Evolutionary conservation across 177 flowering plant species (phyloP).

Genomic region (Vitis hybrid): DNA sequence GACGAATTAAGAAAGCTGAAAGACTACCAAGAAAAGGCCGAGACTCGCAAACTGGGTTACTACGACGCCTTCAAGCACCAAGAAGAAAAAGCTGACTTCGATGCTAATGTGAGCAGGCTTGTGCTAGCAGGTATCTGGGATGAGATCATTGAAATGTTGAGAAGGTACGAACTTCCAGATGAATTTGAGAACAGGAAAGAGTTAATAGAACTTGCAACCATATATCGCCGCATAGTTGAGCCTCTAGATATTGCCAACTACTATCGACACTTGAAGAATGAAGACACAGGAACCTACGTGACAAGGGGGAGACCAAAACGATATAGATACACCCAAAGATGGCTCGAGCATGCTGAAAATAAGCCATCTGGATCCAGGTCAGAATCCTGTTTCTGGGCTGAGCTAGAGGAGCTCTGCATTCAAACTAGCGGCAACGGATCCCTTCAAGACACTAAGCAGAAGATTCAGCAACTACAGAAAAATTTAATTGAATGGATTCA

Average conservation of each 20-base stretch:
- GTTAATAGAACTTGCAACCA: slow-evolving; percentile 68
- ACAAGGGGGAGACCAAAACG: slow-evolving; percentile 64
- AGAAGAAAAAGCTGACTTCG: slow-evolving; percentile 44
- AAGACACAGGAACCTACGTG: slow-evolving; percentile 71
- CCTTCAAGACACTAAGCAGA: slow-evolving; percentile 31
- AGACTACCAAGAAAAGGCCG: slow-evolving; percentile 39
- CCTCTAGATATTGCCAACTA: slow-evolving; percentile 90
- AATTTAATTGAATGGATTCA: slow-evolving; percentile 33
- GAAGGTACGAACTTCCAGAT: slow-evolving; percentile 66
- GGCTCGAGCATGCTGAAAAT: slow-evolving; percentile 53
- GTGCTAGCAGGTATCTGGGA: slow-evolving; percentile 80
- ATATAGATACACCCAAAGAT: slow-evolving; percentile 69
- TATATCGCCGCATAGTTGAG: slow-evolving; percentile 60
- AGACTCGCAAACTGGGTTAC: slow-evolving; percentile 49
- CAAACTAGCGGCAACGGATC: slow-evolving; percentile 1
- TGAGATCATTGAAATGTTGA: slow-evolving; percentile 72
- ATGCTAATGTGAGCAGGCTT: slow-evolving; percentile 62
- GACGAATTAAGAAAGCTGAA: slow-evolving; percentile 29
- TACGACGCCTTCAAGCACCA: slow-evolving; percentile 73
- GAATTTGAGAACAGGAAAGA: slow-evolving; percentile 47
- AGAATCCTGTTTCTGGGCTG: slow-evolving; percentile 78
- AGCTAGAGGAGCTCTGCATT: slow-evolving; percentile 59
- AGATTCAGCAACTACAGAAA: slow-evolving; percentile 36
- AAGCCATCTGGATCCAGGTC: slow-evolving; percentile 21
- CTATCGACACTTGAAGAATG: slow-evolving; percentile 64